A percentile compares a stretch with the other conserved stretches of the same genome.
Conservation (phyloP, 1,139 yeast species). For the Hansenula sp. region DNA sequence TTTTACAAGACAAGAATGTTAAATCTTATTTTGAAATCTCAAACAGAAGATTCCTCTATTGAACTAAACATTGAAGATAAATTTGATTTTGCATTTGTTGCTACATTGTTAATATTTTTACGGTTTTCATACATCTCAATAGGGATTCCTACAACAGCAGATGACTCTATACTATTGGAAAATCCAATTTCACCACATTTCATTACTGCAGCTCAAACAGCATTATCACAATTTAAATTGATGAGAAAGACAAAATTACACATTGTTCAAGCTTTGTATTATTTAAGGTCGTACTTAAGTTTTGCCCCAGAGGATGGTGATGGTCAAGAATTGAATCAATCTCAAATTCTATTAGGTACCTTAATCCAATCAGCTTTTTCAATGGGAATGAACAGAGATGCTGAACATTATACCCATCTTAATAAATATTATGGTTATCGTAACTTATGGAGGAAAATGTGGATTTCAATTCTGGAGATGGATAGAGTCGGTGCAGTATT, state of each 20-base stretch:
- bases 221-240: conserved; percentile 29
- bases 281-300: conserved; percentile 34
- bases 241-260: conserved; percentile 33
- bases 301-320: conserved; percentile 45
- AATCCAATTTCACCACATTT: conserved; percentile 32
- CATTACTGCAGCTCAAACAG: conserved; percentile 27
- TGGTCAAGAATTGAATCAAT: conserved; percentile 33
- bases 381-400: conserved; percentile 39
- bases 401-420: not conserved
- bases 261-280: conserved; percentile 37
- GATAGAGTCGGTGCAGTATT: conserved; percentile 19
- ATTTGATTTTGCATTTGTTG: conserved; percentile 36
- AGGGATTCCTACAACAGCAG: not conserved
- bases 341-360: conserved; percentile 31
- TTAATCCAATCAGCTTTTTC: conserved; percentile 35
- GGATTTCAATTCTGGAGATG: conserved; percentile 20
- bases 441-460: conserved; percentile 21
- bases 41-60: conserved; percentile 15
- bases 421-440: conserved; percentile 6
- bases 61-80: conserved; percentile 27
- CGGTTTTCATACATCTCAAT: conserved; percentile 36
- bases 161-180: conserved; percentile 7
- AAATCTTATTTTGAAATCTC: conserved; percentile 8
- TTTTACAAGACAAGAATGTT: conserved; percentile 22
- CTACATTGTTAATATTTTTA: conserved; percentile 36